Conservation (phyloP, 441 rosid genomes). For the Aleurites moluccanus region DNA sequence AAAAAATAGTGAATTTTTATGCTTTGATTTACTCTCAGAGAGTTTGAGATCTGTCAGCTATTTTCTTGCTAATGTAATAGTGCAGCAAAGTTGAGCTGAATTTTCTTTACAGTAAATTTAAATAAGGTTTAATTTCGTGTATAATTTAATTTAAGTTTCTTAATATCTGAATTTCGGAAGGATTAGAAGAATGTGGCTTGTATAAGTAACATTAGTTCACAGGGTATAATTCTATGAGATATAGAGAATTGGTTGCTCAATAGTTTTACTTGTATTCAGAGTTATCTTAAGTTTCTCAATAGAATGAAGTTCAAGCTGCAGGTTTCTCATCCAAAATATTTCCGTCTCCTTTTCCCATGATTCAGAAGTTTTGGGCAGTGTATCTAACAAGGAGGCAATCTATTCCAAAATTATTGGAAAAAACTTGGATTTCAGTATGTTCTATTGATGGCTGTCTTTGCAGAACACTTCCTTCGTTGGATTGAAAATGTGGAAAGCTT, state of each 20-base stretch:
- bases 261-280: not conserved
- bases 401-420: not conserved
- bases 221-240: not conserved
- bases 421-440: not conserved
- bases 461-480: slow-evolving; percentile 1
- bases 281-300: too few relatives aligned
- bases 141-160: not conserved
- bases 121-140: not conserved
- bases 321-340: not conserved
- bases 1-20: not conserved
- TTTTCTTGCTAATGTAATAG: not conserved
- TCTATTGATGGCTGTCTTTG: not conserved
- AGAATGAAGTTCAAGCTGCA: not conserved
- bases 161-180: not conserved
- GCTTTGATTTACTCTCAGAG: not conserved
- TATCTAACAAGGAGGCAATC: not conserved
- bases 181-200: slow-evolving; percentile 9
- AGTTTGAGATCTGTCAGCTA: slow-evolving; percentile 1
- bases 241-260: too few relatives aligned
- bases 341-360: not conserved
- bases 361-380: not conserved
- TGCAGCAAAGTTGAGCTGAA: not conserved
- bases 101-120: not conserved
- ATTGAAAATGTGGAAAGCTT: not conserved
- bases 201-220: not conserved